phyloP scores from a whole-genome alignment of 768 basidiomycete species.

The Mycena filopes region DNA sequence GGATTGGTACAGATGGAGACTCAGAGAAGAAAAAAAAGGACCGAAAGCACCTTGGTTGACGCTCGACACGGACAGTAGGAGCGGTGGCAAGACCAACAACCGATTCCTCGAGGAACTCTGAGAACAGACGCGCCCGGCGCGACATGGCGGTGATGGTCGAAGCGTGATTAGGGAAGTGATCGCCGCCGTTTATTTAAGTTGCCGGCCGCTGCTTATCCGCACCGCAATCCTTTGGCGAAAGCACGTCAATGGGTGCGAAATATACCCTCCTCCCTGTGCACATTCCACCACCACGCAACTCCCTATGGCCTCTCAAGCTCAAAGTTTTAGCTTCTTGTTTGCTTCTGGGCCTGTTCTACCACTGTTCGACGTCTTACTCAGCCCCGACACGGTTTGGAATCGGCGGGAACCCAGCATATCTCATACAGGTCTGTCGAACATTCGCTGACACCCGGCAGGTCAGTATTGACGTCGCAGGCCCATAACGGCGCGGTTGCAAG shows the following conservation, averaged over 20 bases:
- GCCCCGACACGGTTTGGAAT: conserved; percentile 17
- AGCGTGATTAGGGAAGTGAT: too few relatives aligned
- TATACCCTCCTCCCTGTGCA: too few relatives aligned
- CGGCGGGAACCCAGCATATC: conserved; percentile 55
- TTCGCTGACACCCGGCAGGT: conserved; percentile 54
- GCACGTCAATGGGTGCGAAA: too few relatives aligned
- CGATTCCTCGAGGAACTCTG: conserved; percentile 30
- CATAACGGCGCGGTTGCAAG: conserved; percentile 87
- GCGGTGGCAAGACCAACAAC: neutral
- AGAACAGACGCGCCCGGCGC: conserved; percentile 31
- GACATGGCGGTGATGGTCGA: conserved; percentile 14
- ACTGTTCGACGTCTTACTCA: neutral
- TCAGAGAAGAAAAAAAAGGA: neutral
- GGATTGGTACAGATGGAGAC: neutral
- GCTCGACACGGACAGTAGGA: neutral
- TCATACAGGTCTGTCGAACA: conserved; percentile 43
- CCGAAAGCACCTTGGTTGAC: conserved; percentile 18
- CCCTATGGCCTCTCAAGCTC: neutral
- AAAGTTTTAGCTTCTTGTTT: conserved; percentile 7
- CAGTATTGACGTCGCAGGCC: conserved; percentile 66
- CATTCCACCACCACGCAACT: neutral
- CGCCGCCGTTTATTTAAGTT: too few relatives aligned
- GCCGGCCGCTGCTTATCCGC: too few relatives aligned
- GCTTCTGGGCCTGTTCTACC: conserved; percentile 12
- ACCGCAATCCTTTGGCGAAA: too few relatives aligned